Evolutionary conservation across 2,329 filamentous ascomycete species (phyloP).

Genomic region (Bertia moriformis): DNA sequence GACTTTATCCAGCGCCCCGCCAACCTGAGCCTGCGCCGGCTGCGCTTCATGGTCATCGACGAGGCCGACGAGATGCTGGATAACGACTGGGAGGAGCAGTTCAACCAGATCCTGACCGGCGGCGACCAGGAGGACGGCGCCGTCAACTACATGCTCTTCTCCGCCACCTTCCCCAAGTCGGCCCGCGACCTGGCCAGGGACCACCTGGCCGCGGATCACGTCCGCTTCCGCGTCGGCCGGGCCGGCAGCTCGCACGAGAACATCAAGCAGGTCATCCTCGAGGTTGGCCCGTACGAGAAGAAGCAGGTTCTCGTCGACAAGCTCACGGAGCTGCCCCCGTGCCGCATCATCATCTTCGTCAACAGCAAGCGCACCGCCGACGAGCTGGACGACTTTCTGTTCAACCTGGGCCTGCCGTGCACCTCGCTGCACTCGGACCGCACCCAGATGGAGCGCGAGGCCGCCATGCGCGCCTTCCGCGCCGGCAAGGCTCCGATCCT

Average conservation of each 20-base stretch:
- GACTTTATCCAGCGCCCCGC: conserved; percentile 67
- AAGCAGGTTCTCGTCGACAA: conserved; percentile 58
- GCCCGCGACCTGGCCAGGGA: conserved; percentile 64
- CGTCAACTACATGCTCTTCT: conserved; percentile 69
- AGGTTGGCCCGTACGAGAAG: conserved; percentile 52
- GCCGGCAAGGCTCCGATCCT: conserved; percentile 62
- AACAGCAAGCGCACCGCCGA: conserved; percentile 70
- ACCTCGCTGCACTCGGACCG: conserved; percentile 81
- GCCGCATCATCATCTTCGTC: conserved; percentile 78
- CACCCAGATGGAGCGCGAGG: conserved; percentile 81
- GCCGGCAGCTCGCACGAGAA: conserved; percentile 71
- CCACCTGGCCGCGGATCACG: conserved; percentile 58
- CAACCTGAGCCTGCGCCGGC: conserved; percentile 56
- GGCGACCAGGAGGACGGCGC: conserved; percentile 61
- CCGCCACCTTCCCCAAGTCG: conserved; percentile 77
- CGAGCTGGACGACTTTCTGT: conserved; percentile 75
- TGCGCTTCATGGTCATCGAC: conserved; percentile 73
- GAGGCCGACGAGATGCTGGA: conserved; percentile 90
- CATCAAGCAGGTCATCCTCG: conserved; percentile 65
- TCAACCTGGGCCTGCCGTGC: conserved; percentile 63
- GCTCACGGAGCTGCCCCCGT: conserved; percentile 53
- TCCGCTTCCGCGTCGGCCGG: conserved; percentile 75
- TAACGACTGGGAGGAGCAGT: conserved; percentile 61
- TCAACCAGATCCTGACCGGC: conserved; percentile 63
- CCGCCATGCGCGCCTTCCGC: conserved; percentile 76